These are phyloP conservation scores for Microcos paniculata DNA, from an alignment of 345 rosid genomes.

Conservation along the genomic window DNA sequence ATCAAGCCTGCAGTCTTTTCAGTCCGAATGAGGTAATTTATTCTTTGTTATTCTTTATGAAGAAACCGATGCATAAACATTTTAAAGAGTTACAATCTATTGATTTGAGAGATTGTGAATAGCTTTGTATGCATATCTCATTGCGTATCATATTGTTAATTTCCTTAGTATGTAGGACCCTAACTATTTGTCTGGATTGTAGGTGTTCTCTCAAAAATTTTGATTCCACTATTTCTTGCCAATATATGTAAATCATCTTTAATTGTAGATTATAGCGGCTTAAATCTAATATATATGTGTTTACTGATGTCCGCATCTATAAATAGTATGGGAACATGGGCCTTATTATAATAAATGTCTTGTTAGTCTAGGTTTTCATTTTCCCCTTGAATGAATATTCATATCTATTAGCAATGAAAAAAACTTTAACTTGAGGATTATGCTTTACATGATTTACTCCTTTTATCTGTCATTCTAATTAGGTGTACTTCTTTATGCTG, in stretches of 20 bases:
- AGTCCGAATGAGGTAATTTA: conserved; percentile 64
- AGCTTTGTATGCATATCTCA: background rate
- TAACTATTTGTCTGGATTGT: background rate
- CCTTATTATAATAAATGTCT: background rate
- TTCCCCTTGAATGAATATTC: background rate
- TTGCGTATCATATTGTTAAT: background rate
- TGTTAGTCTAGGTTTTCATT: background rate
- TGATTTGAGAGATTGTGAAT: background rate
- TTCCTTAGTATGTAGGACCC: background rate
- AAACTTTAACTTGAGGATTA: background rate
- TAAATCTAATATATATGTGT: background rate
- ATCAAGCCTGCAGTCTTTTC: conserved; percentile 90
- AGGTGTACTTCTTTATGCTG: background rate
- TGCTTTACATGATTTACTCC: background rate
- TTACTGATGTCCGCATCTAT: background rate
- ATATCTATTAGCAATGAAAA: background rate
- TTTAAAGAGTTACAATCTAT: background rate
- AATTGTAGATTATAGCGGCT: no score
- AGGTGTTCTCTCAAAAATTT: background rate
- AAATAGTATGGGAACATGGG: background rate
- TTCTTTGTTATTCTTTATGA: background rate
- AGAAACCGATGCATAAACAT: background rate
- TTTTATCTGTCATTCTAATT: background rate
- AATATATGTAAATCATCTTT: background rate
- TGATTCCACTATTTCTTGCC: background rate